phyloP scores from a whole-genome alignment of 129 eudicot genomes.

The Dittrichia graveolens region DNA sequence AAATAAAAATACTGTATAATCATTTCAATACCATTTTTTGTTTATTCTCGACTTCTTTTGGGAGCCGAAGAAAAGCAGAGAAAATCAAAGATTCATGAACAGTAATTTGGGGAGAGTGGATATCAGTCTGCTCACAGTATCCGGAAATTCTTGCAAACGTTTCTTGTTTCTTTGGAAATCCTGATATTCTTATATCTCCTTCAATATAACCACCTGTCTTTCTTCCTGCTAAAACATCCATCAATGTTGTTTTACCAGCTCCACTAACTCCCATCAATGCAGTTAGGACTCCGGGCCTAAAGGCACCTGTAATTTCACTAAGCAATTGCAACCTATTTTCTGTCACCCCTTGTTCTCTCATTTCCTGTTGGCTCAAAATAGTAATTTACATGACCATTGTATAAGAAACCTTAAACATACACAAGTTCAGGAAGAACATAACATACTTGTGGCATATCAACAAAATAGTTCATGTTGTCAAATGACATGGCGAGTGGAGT shows the following conservation, averaged over 20 bases:
- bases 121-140: conserved; percentile 91
- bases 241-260: conserved; percentile 95
- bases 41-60: conserved; percentile 67
- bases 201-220: conserved; percentile 92
- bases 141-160: conserved; percentile 89
- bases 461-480: conserved; percentile 45
- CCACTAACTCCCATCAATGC: conserved; percentile 99
- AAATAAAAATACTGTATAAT: background rate
- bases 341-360: conserved; percentile 69
- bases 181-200: conserved; percentile 88
- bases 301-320: conserved; percentile 73
- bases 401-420: background rate
- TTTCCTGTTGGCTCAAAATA: conserved; percentile 48
- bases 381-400: background rate
- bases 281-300: conserved; percentile 92
- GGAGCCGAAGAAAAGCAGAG: conserved; percentile 87
- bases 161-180: conserved; percentile 86
- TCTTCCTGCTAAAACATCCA: conserved; percentile 97
- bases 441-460: conserved; percentile 55
- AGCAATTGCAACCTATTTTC: conserved; percentile 77
- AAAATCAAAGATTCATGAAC: conserved; percentile 71
- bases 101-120: conserved; percentile 88
- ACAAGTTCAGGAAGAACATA: background rate
- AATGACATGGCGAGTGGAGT: conserved; percentile 54
- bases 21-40: conserved; percentile 65